Evolutionary conservation across 1,139 yeast species (phyloP).

Genomic region (Meyerozyma elateridarum): DNA sequence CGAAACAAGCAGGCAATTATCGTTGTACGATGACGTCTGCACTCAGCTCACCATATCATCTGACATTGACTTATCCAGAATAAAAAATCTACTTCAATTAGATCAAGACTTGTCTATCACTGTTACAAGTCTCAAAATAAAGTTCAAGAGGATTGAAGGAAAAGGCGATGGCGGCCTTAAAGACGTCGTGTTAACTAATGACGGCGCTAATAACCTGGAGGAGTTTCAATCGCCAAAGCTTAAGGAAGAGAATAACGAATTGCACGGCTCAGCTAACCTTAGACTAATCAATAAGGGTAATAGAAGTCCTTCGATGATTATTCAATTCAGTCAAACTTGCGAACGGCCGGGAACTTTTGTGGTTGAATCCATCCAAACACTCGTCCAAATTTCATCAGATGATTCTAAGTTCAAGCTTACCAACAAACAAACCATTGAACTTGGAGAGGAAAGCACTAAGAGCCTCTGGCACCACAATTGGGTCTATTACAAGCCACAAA

Average conservation of each 20-base stretch:
- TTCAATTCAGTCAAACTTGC: constrained; percentile 23
- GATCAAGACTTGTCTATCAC: constrained; percentile 4
- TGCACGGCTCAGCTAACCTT: too few relatives aligned
- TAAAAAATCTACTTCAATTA: not conserved
- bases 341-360: constrained; percentile 22
- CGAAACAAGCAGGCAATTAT: too few relatives aligned
- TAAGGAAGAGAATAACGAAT: too few relatives aligned
- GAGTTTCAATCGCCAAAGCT: too few relatives aligned
- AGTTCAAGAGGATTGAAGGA: constrained; percentile 2
- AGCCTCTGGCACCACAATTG: constrained; percentile 1
- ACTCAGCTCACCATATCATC: not conserved
- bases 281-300: too few relatives aligned
- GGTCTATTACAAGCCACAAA: constrained; percentile 1
- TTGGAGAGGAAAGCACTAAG: too few relatives aligned
- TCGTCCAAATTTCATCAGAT: constrained; percentile 6
- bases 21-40: too few relatives aligned
- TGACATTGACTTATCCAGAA: not conserved
- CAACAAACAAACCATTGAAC: constrained; percentile 16
- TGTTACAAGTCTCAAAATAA: constrained; percentile 11
- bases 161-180: constrained; percentile 3
- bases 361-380: constrained; percentile 15
- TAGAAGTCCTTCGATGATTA: constrained; percentile 9
- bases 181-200: constrained; percentile 7
- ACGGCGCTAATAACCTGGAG: constrained; percentile 1
- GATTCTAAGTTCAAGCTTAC: constrained; percentile 1